phyloP scores from a whole-genome alignment of 768 basidiomycete genomes.

The Asterophora lycoperdoides region DNA sequence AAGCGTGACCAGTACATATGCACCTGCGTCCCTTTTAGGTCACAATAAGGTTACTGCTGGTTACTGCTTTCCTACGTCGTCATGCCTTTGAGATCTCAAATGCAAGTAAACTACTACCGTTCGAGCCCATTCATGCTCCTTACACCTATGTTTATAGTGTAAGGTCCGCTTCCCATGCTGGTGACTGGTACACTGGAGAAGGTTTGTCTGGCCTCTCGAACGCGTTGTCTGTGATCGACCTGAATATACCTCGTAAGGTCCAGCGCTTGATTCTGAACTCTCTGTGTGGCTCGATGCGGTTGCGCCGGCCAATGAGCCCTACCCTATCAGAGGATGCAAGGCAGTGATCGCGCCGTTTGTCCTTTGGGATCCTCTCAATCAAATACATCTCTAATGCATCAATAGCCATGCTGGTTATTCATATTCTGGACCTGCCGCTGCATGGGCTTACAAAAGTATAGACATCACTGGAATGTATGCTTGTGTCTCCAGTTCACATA shows the following conservation, averaged over 20 bases:
- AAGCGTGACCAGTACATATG: neutral
- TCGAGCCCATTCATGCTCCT: neutral
- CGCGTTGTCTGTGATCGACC: conserved; percentile 7
- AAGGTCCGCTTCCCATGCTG: conserved; percentile 79
- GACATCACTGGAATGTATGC: conserved; percentile 73
- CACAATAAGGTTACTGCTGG: neutral
- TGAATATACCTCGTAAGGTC: conserved; percentile 34
- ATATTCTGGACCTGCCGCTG: conserved; percentile 91
- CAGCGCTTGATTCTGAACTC: conserved; percentile 59
- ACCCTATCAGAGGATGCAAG: conserved; percentile 63
- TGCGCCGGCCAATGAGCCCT: conserved; percentile 34
- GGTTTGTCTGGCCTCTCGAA: conserved; percentile 35
- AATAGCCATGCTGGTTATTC: conserved; percentile 91
- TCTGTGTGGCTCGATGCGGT: conserved; percentile 60
- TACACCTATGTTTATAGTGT: conserved; percentile 4
- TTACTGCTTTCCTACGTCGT: neutral
- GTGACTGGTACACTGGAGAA: conserved; percentile 82
- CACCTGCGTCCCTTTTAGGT: conserved; percentile 8
- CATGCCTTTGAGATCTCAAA: conserved; percentile 18
- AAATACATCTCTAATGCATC: conserved; percentile 1
- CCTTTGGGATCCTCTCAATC: neutral
- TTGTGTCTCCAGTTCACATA: conserved; percentile 23
- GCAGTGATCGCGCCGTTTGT: conserved; percentile 96
- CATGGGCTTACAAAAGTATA: conserved; percentile 93
- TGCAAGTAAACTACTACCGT: conserved; percentile 14